Evolutionary conservation across 2,329 filamentous ascomycete species (phyloP).

Genomic region (Fusarium albidum): DNA sequence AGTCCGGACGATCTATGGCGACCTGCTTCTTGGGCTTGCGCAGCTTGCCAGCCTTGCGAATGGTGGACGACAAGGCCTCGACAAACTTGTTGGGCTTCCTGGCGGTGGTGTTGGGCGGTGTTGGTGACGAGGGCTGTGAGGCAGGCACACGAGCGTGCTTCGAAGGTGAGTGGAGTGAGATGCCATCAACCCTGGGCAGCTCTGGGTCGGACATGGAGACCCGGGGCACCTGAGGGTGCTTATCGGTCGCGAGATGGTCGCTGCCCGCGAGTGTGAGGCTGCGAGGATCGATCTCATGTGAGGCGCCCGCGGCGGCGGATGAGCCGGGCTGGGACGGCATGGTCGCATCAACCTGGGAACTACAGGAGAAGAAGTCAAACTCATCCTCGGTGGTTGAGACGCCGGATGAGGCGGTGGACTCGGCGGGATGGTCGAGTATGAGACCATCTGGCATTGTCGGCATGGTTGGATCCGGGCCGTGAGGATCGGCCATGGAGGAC

Average conservation of each 20-base stretch:
- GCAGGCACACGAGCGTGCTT: slow-evolving; percentile 36
- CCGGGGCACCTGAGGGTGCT: slow-evolving; percentile 39
- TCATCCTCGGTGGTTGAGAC: slow-evolving; percentile 47
- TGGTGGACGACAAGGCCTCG: slow-evolving; percentile 51
- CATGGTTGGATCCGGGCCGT: slow-evolving; percentile 34
- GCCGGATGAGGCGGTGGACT: slow-evolving; percentile 46
- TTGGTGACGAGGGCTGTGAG: slow-evolving; percentile 45
- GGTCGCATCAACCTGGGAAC: slow-evolving; percentile 41
- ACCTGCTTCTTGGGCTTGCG: slow-evolving; percentile 42
- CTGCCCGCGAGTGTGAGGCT: slow-evolving; percentile 36
- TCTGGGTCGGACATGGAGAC: slow-evolving; percentile 58
- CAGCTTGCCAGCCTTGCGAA: slow-evolving; percentile 50
- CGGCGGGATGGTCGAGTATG: slow-evolving; percentile 41
- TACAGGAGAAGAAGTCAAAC: slow-evolving; percentile 47
- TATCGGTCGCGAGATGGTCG: slow-evolving; percentile 25
- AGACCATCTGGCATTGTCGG: slow-evolving; percentile 40
- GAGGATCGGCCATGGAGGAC: slow-evolving; percentile 33
- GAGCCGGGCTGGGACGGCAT: slow-evolving; percentile 35
- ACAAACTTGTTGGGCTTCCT: slow-evolving; percentile 51
- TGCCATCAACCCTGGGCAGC: slow-evolving; percentile 56
- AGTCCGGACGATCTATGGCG: slow-evolving; percentile 39
- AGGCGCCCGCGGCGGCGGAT: slow-evolving; percentile 16
- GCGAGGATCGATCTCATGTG: slow-evolving; percentile 43
- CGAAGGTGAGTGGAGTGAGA: slow-evolving; percentile 52
- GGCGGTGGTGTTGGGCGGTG: slow-evolving; percentile 41